Evolutionary conservation across 257 asterid species (phyloP).

Genomic region (Solanum chiquidenum): DNA sequence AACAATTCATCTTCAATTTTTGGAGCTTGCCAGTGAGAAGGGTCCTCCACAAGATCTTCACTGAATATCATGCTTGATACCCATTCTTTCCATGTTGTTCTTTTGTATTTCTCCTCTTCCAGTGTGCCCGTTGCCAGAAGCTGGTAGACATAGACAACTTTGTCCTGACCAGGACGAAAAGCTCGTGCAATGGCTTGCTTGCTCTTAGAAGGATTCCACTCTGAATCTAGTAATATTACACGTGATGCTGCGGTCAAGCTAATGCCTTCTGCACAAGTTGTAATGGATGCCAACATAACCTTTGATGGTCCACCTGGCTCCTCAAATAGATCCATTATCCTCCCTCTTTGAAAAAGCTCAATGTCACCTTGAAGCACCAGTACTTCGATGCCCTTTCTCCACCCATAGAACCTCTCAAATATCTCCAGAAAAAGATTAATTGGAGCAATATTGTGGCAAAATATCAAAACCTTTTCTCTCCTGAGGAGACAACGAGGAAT

Average conservation of each 20-base stretch:
- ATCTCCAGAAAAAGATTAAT: conserved; percentile 72
- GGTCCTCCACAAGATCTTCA: conserved; percentile 82
- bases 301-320: conserved; percentile 82
- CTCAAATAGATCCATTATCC: conserved; percentile 90
- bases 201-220: conserved; percentile 97
- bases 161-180: conserved; percentile 92
- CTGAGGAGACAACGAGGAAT: conserved; percentile 69
- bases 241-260: conserved; percentile 93
- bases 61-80: conserved; percentile 97
- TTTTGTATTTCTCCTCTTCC: conserved; percentile 80
- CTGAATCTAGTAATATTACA: conserved; percentile 81
- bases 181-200: conserved; percentile 96
- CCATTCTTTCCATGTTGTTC: conserved; percentile 99
- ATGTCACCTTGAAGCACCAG: conserved; percentile 94
- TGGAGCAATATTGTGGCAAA: conserved; percentile 94
- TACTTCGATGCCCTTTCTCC: conserved; percentile 85
- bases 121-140: conserved; percentile 77
- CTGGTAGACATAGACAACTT: conserved; percentile 89
- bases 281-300: conserved; percentile 88
- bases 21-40: conserved; percentile 96
- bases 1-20: conserved; percentile 78
- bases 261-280: conserved; percentile 95
- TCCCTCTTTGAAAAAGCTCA: conserved; percentile 86
- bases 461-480: conserved; percentile 68
- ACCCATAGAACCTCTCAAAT: conserved; percentile 62